phyloP scores from a whole-genome alignment of 768 basidiomycete species.

The Mycena leptocephala region DNA sequence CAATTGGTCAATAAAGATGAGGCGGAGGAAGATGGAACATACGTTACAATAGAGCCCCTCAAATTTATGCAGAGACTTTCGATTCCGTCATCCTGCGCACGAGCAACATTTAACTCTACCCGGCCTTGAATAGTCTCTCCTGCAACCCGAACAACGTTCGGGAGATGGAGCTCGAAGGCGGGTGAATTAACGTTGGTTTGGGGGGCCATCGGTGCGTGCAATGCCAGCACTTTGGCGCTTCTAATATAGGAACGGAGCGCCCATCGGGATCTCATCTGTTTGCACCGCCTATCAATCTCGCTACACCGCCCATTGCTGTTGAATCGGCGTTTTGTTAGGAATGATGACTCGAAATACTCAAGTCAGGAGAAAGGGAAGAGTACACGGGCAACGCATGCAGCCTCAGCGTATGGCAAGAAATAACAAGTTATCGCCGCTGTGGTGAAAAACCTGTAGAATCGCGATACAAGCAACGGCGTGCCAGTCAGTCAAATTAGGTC shows the following conservation, averaged over 20 bases:
- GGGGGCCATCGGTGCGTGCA: slow-evolving; percentile 20
- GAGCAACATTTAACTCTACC: slow-evolving; percentile 26
- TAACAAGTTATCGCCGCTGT: background rate
- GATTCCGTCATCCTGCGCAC: slow-evolving; percentile 30
- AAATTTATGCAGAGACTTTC: slow-evolving; percentile 23
- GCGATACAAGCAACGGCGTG: background rate
- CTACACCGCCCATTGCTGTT: background rate
- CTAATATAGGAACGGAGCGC: background rate
- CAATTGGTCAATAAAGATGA: background rate
- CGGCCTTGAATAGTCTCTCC: slow-evolving; percentile 28
- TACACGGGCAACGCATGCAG: background rate
- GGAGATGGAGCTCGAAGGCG: slow-evolving; percentile 25
- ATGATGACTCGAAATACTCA: background rate
- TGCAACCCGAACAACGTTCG: slow-evolving; percentile 23
- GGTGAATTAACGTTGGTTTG: background rate
- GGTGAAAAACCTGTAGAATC: background rate
- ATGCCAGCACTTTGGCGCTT: background rate
- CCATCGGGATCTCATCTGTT: slow-evolving; percentile 1
- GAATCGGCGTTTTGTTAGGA: background rate
- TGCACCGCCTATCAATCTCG: background rate
- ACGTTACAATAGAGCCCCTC: slow-evolving; percentile 30
- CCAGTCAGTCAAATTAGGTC: no score
- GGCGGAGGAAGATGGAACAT: background rate
- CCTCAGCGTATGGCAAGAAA: background rate
- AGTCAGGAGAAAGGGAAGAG: background rate